Conservation (phyloP, 768 basidiomycete genomes). For the Termitomyces eurrhizus region DNA sequence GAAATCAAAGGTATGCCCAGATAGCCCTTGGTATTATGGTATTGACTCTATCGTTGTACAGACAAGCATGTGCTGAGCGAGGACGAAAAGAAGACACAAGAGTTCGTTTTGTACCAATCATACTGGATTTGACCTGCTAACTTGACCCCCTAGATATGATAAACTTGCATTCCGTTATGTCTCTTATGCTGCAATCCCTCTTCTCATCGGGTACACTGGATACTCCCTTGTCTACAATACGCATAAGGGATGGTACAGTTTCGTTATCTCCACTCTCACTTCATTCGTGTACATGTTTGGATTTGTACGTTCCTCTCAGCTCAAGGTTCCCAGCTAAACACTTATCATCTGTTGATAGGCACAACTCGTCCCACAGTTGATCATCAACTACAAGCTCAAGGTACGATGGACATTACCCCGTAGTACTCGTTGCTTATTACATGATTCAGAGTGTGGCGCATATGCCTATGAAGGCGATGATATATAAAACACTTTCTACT, state of each 20-base stretch:
- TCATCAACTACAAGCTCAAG: slow-evolving; percentile 98
- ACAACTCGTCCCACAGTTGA: slow-evolving; percentile 81
- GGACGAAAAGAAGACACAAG: slow-evolving; percentile 97
- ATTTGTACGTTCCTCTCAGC: slow-evolving; percentile 65
- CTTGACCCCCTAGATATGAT: slow-evolving; percentile 61
- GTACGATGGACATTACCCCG: slow-evolving; percentile 35
- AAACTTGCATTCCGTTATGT: slow-evolving; percentile 93
- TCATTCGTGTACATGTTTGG: slow-evolving; percentile 97
- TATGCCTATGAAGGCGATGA: slow-evolving; percentile 98
- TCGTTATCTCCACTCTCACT: slow-evolving; percentile 88
- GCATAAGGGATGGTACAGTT: slow-evolving; percentile 95
- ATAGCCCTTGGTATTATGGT: slow-evolving; percentile 8
- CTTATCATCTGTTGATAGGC: slow-evolving; percentile 41
- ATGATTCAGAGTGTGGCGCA: slow-evolving; percentile 81
- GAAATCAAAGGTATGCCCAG: slow-evolving; percentile 65
- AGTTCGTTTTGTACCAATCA: slow-evolving; percentile 42
- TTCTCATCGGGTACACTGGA: slow-evolving; percentile 69
- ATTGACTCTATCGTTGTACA: slow-evolving; percentile 20
- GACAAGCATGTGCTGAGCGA: slow-evolving; percentile 97
- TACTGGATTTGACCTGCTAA: not conserved
- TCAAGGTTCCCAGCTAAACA: not conserved
- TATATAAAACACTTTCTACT: slow-evolving; percentile 88
- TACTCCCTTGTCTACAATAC: slow-evolving; percentile 82
- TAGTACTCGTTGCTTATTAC: slow-evolving; percentile 4
- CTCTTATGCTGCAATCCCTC: slow-evolving; percentile 82